Evolutionary conservation across 192 early-diverging fungal species (phyloP), one percentile per base, ranked within the genome.

Genomic region (Jimgerdemannia lactiflua): DNA sequence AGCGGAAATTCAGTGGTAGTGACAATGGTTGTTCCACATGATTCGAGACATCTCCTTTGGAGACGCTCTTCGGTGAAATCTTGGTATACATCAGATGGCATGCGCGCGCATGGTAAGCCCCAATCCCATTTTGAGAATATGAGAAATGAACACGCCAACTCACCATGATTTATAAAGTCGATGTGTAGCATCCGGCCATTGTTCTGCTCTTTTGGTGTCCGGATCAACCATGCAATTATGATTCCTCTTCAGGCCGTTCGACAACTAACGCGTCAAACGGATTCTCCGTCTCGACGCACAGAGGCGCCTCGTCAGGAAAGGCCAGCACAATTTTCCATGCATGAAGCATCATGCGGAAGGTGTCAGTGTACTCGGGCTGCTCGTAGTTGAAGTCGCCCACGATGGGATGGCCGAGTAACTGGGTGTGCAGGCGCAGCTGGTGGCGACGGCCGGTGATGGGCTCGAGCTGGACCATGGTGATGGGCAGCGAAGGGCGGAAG

Each of bases 281-380:
- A 14, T 59, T 59, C 49, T 59, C 49, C 14, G 49, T 59, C 49
- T 59, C 49, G 49, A 59, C 14, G 49, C 8, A 59, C 49, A 59
- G 14, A 14, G 14, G 49, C 14, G 29, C 29, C 29, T 14, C 49
- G 14, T 59, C 49, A 6, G 49, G 14, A 18, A 82, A 67, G 3
- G 83, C 80, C 4, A 84, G 68, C 11, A 73, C 39, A 20, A 84
- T 76, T 42, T 81, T 71, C 17, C 77, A 42, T 9, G 83, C 83
- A 76, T 84, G 83, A 43, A 84, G 59, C 83, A 84, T 84, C 83
- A 84, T 84, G 19, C 83, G 79, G 59, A 73, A 78, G 8, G 80
- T 82, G 39, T 84, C 77, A 3, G 83, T 82, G 64, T 79, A 84
- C 40, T 63, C 29, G 14, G 49, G 49, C 19, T 41, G 63, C 66